Evolutionary conservation across 495 filamentous ascomycete genomes (phyloP).

Genomic region (Talaromyces wortmannii): DNA sequence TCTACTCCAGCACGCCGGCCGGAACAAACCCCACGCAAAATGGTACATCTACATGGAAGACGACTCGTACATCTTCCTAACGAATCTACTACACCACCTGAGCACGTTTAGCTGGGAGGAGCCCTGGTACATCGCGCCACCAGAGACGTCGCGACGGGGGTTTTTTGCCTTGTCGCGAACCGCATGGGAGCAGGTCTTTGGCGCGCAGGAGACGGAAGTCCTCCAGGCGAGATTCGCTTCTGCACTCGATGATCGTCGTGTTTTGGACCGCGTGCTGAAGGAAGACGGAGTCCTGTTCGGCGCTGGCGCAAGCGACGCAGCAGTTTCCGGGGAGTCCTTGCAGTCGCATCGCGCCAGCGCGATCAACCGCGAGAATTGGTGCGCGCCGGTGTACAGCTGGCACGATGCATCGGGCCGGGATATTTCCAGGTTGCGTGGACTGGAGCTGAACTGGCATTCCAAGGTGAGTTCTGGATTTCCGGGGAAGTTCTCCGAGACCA

Average conservation of each 20-base stretch:
- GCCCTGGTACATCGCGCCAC: conserved; percentile 36
- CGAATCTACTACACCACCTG: conserved; percentile 46
- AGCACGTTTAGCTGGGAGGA: conserved; percentile 31
- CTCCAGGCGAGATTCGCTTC: conserved; percentile 23
- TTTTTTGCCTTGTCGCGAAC: conserved; percentile 50
- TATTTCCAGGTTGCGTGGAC: conserved; percentile 17
- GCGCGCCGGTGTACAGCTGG: conserved; percentile 42
- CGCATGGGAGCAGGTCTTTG: conserved; percentile 34
- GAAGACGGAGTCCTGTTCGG: conserved; percentile 34
- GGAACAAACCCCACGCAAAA: conserved; percentile 33
- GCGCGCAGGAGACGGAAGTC: conserved; percentile 25
- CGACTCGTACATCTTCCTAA: conserved; percentile 53
- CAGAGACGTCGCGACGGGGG: conserved; percentile 24
- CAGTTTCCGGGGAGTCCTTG: conserved; percentile 39
- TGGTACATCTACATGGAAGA: conserved; percentile 61
- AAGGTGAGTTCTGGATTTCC: conserved; percentile 5
- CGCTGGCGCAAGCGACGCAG: conserved; percentile 29
- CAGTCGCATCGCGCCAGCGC: conserved; percentile 29
- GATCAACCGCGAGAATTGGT: conserved; percentile 30
- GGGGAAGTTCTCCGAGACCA: background rate
- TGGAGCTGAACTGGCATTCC: conserved; percentile 14
- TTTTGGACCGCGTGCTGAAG: conserved; percentile 40
- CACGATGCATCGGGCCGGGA: conserved; percentile 32
- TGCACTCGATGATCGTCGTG: conserved; percentile 39
- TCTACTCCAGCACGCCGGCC: conserved; percentile 33